Evolutionary conservation across 768 basidiomycete species (phyloP).

Genomic region (Termitomyces eurrhizus): DNA sequence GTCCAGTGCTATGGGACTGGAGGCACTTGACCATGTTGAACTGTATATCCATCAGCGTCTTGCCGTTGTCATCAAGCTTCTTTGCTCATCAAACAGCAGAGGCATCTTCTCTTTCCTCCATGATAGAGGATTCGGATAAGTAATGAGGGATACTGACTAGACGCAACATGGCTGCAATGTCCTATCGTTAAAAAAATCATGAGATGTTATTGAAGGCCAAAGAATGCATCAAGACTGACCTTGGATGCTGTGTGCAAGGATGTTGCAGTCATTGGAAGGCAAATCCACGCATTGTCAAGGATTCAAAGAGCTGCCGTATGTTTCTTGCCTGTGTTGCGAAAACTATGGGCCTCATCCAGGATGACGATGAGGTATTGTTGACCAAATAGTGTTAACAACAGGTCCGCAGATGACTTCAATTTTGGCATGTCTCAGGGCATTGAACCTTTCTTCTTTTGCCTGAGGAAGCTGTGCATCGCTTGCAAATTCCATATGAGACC

Average conservation of each 20-base stretch:
- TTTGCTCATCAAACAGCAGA: conserved; percentile 4
- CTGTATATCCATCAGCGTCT: not conserved
- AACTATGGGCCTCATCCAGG: conserved; percentile 22
- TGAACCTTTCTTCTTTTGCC: not conserved
- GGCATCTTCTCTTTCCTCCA: conserved; percentile 21
- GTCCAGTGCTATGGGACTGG: conserved; percentile 3
- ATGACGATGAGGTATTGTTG: conserved; percentile 15
- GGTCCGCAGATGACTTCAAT: not conserved
- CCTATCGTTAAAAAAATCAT: conserved; percentile 11
- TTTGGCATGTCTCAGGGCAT: conserved; percentile 18
- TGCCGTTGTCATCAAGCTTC: conserved; percentile 15
- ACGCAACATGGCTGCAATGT: conserved; percentile 24
- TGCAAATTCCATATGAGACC: not conserved
- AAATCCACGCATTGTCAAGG: conserved; percentile 4
- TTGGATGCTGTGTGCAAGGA: conserved; percentile 22
- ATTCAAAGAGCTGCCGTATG: conserved; percentile 15
- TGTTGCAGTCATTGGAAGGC: conserved; percentile 20
- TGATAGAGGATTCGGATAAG: conserved; percentile 12
- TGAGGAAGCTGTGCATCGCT: not conserved
- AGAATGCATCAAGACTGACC: conserved; percentile 8
- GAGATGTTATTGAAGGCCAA: not conserved
- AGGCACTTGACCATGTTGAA: conserved; percentile 2
- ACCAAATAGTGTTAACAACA: conserved; percentile 13
- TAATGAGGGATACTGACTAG: conserved; percentile 24
- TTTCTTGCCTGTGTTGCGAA: conserved; percentile 16